Evolutionary conservation across 148 eudicot species (phyloP).

Genomic region (Nyssa sinensis): DNA sequence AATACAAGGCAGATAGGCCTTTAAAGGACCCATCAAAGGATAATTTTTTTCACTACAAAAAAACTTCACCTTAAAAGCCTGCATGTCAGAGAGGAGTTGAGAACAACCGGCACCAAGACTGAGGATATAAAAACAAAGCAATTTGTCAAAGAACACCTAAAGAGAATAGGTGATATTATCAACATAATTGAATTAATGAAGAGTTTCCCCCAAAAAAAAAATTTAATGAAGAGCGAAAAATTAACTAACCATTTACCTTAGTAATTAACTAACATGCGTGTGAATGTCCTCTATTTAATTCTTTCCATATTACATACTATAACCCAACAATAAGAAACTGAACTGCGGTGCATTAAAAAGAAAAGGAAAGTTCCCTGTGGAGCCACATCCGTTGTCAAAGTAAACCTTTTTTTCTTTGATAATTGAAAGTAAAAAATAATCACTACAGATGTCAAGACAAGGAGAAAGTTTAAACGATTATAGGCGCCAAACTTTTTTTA

Average conservation of each 20-base stretch:
- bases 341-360: too few species aligned
- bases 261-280: neutral
- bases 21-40: neutral
- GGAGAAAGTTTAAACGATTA: too few species aligned
- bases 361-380: neutral
- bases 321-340: too few species aligned
- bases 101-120: conserved; percentile 98
- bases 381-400: neutral
- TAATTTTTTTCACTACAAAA: neutral
- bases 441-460: too few species aligned
- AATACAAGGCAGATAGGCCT: conserved; percentile 6
- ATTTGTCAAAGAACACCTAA: conserved; percentile 9
- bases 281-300: neutral
- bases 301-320: neutral
- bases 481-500: too few species aligned
- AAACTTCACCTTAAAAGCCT: conserved; percentile 87
- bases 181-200: neutral
- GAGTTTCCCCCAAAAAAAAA: too few species aligned
- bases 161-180: conserved; percentile 6
- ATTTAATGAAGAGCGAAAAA: too few species aligned
- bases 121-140: conserved; percentile 28
- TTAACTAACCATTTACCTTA: too few species aligned
- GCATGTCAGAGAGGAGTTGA: conserved; percentile 98
- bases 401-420: too few species aligned
- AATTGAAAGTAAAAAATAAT: too few species aligned